Conservation (phyloP, 2,329 filamentous ascomycete species). For the Beauveria sp. region DNA sequence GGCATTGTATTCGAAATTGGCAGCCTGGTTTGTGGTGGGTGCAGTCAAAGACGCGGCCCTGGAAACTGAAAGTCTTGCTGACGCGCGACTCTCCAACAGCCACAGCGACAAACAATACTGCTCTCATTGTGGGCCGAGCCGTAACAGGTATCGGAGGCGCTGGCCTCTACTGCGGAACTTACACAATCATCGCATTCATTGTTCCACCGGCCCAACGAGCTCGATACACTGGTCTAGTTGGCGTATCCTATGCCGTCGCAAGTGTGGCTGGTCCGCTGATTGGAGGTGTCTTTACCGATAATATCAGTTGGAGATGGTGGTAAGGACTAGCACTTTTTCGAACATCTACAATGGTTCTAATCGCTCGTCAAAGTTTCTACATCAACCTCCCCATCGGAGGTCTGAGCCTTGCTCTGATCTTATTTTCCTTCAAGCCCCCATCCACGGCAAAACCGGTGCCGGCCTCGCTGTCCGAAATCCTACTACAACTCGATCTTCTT, state of each 20-base stretch:
- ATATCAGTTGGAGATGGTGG: conserved; percentile 2
- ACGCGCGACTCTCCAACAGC: conserved; percentile 12
- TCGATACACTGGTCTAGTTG: conserved; percentile 17
- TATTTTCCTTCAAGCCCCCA: conserved; percentile 27
- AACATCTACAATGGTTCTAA: not conserved
- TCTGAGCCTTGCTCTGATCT: conserved; percentile 14
- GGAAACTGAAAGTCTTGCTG: not conserved
- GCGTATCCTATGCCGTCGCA: conserved; percentile 15
- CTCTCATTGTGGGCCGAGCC: conserved; percentile 38
- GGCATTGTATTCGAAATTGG: conserved; percentile 36
- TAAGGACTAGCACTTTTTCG: not conserved
- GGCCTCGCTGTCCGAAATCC: conserved; percentile 26
- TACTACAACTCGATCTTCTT: conserved; percentile 21
- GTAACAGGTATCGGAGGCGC: conserved; percentile 35
- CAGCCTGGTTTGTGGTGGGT: conserved; percentile 28
- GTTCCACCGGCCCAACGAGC: conserved; percentile 16
- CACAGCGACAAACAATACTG: conserved; percentile 30
- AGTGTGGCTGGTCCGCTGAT: conserved; percentile 19
- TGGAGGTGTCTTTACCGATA: conserved; percentile 19
- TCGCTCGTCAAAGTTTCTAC: conserved; percentile 14
- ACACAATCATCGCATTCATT: conserved; percentile 33
- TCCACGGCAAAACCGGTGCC: conserved; percentile 22
- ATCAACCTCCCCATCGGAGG: conserved; percentile 19
- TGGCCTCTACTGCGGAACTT: conserved; percentile 33
- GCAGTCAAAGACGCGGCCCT: not conserved